These are phyloP conservation scores for Lodderomyces pseudojiufengensis DNA, from an alignment of 1,139 yeast genomes.

Conservation along the genomic window DNA sequence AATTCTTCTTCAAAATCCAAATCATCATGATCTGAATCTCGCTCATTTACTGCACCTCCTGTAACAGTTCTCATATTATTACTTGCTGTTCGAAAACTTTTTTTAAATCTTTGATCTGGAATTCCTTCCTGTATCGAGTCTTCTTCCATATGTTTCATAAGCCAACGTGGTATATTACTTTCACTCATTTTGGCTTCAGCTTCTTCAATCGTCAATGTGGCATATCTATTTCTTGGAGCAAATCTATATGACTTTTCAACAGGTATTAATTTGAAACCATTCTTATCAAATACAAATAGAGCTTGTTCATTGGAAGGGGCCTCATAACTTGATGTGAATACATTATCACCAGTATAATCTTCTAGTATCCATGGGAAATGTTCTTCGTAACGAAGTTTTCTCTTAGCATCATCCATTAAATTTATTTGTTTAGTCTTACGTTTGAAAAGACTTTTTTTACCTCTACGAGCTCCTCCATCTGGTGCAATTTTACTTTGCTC, in stretches of 20 bases:
- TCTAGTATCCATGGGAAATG: conserved; percentile 98
- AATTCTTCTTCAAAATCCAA: conserved; percentile 94
- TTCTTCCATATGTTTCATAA: conserved; percentile 85
- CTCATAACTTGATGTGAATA: conserved; percentile 94
- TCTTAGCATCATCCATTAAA: conserved; percentile 74
- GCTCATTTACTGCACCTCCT: conserved; percentile 45
- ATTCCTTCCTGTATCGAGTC: conserved; percentile 46
- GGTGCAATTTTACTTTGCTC: conserved; percentile 62
- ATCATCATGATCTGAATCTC: conserved; percentile 86
- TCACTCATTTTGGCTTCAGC: conserved; percentile 95
- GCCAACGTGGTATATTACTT: conserved; percentile 85
- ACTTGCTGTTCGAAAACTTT: conserved; percentile 16
- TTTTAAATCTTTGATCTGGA: conserved; percentile 47
- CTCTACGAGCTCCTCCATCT: conserved; percentile 84
- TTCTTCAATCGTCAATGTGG: conserved; percentile 90
- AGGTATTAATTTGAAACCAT: conserved; percentile 91
- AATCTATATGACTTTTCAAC: conserved; percentile 91
- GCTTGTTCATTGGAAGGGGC: conserved; percentile 92
- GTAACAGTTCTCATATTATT: conserved; percentile 47
- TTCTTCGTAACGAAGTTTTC: conserved; percentile 87
- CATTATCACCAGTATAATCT: conserved; percentile 90
- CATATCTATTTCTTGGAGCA: conserved; percentile 89
- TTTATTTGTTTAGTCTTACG: conserved; percentile 83
- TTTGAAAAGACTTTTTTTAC: conserved; percentile 59
- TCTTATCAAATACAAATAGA: conserved; percentile 76